Base-by-base conservation (phyloP, 768 basidiomycete species). In the Lentinula sp. region DNA sequence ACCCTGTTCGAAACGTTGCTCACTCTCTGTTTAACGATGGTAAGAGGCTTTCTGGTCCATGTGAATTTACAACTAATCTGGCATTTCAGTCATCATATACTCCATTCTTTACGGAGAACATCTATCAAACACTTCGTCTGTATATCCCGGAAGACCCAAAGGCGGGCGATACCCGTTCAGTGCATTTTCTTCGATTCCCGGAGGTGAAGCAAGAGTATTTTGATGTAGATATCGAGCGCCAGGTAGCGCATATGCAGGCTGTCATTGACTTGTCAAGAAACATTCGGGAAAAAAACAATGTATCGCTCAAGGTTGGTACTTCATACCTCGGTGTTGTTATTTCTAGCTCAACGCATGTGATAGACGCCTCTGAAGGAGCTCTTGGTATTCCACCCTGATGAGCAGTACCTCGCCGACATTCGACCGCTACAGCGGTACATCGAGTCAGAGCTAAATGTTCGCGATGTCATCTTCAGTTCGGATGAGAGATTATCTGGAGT, bases 131-230 rank as follows among this genome's bases (percentile, higher is more conserved):
- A 37, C 81, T 98, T 43, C 85, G 87, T 50, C 77, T 77, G n/a
- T 96, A 85, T 77, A 90, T 96, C 64, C 93, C 94, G 0, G 85
- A 86, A 62, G 83, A 91, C 65, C 81, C 85, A 18, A 71, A 77
- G 32, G 81, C 81, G 16, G 84, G 83, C 2, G 97, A 98, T 67
- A 82, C 88, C 6, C 90, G 97, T 61, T 98, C 97, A 3, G 77
- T 99, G 64, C 97, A 99, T 76, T 99, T 98, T 82, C 72, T 98
- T 63, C 82, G 85, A 57, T 98, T 97, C 87, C 97, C 97, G 0
- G 83, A 88, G 43, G 89, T 94, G 56, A 95, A 94, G 70, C 87
- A 91, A 66, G 94, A 95, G 64, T 98, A 98, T 78, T 94, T 97
- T 71, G 93, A 99, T 72, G 84, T 78, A 18, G 88, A 87, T 67